phyloP scores from a whole-genome alignment of 2,329 filamentous ascomycete genomes.

The Talaromyces sp. region DNA sequence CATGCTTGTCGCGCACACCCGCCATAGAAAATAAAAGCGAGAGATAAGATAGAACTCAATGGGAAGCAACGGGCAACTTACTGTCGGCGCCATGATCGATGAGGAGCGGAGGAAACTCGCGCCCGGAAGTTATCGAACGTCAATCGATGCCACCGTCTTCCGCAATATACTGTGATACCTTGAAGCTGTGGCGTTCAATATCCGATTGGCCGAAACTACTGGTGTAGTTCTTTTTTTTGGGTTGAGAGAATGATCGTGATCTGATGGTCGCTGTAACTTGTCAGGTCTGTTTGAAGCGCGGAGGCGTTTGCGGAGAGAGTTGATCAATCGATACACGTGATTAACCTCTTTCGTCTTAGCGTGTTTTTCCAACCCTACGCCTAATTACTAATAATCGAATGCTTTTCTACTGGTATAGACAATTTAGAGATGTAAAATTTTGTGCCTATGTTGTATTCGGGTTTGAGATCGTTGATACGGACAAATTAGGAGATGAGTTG shows the following conservation, averaged over 20 bases:
- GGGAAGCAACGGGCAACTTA: conserved; percentile 9
- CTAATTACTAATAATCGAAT: too few species aligned
- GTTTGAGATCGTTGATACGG: not conserved
- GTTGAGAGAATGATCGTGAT: not conserved
- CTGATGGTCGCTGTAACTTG: not conserved
- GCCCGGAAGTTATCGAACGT: not conserved
- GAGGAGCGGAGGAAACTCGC: conserved; percentile 2
- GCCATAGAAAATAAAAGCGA: not conserved
- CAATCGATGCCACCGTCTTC: conserved; percentile 1
- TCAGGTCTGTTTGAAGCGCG: not conserved
- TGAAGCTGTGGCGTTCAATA: not conserved
- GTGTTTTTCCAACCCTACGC: not conserved
- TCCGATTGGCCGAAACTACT: not conserved
- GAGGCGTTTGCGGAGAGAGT: conserved; percentile 10
- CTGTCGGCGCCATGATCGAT: conserved; percentile 16
- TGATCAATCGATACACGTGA: conserved; percentile 10
- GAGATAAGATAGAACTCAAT: not conserved
- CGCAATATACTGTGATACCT: not conserved
- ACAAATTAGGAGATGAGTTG: not conserved
- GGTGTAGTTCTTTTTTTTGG: not conserved
- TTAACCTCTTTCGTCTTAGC: conserved; percentile 6
- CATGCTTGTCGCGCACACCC: too few species aligned
- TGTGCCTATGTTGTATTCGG: not conserved
- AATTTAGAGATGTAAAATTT: not conserved
- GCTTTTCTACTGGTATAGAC: not conserved